phyloP scores from a whole-genome alignment of 176 grass and related monocot genomes.

The Typha latifolia region DNA sequence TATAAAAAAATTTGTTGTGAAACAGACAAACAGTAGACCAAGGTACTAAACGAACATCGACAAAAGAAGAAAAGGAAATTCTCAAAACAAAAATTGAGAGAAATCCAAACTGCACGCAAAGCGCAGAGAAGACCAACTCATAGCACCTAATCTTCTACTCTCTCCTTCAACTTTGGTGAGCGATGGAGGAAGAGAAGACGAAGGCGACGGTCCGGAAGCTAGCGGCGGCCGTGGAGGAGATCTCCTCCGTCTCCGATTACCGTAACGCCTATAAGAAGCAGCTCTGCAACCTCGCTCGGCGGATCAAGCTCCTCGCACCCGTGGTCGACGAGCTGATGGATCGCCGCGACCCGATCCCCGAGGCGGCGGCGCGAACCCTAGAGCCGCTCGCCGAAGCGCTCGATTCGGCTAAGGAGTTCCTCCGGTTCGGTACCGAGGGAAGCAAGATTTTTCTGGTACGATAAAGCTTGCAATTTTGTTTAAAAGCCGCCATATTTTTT shows the following conservation, averaged over 20 bases:
- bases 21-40: no score
- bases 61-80: no score
- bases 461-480: background rate
- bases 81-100: no score
- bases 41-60: no score
- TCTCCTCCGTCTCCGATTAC: slow-evolving; percentile 32
- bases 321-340: slow-evolving; percentile 75
- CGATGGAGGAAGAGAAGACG: slow-evolving; percentile 3
- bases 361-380: slow-evolving; percentile 11
- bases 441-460: slow-evolving; percentile 85
- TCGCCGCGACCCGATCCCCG: slow-evolving; percentile 3
- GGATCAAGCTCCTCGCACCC: slow-evolving; percentile 62
- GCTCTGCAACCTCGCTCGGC: slow-evolving; percentile 57
- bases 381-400: slow-evolving; percentile 42
- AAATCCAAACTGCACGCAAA: no score
- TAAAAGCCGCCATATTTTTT: background rate
- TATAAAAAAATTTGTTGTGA: no score
- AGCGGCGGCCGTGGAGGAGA: background rate
- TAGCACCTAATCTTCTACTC: no score
- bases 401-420: slow-evolving; percentile 35
- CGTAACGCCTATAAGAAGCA: slow-evolving; percentile 60
- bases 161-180: background rate
- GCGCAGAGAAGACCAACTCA: no score
- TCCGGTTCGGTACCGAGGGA: slow-evolving; percentile 43
- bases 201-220: slow-evolving; percentile 1